Conservation (phyloP, 2,329 filamentous ascomycete species). For the Xylaria polymorpha region DNA sequence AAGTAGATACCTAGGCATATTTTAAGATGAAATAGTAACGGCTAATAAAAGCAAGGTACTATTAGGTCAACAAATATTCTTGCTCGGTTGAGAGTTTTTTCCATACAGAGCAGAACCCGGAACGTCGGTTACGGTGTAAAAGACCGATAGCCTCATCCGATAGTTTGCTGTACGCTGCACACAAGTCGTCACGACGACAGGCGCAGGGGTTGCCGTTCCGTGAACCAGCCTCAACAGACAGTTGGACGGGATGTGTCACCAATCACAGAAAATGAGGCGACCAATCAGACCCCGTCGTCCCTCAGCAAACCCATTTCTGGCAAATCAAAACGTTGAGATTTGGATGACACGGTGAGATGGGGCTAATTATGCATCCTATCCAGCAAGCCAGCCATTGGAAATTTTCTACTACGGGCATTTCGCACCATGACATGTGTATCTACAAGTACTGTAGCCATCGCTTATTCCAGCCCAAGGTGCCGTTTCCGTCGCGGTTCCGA, state of each 20-base stretch:
- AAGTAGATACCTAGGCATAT: neutral
- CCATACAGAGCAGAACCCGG: neutral
- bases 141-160: slow-evolving; percentile 3
- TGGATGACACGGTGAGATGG: neutral
- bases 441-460: neutral
- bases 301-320: slow-evolving; percentile 24
- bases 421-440: slow-evolving; percentile 1
- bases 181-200: slow-evolving; percentile 1
- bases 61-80: neutral
- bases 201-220: slow-evolving; percentile 7
- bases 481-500: slow-evolving; percentile 1
- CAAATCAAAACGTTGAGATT: slow-evolving; percentile 19
- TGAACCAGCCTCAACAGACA: slow-evolving; percentile 32
- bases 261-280: slow-evolving; percentile 42
- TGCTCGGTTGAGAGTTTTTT: neutral
- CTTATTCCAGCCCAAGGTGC: neutral
- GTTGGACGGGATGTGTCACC: slow-evolving; percentile 34
- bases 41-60: neutral
- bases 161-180: neutral
- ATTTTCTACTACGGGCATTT: neutral
- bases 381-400: slow-evolving; percentile 8
- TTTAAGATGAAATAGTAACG: neutral
- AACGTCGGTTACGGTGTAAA: neutral
- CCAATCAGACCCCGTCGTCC: slow-evolving; percentile 37
- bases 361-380: slow-evolving; percentile 32